Evolutionary conservation across 2,329 filamentous ascomycete genomes (phyloP), one percentile per base, ranked within the genome.

Genomic region (Thyridium curvatum): DNA sequence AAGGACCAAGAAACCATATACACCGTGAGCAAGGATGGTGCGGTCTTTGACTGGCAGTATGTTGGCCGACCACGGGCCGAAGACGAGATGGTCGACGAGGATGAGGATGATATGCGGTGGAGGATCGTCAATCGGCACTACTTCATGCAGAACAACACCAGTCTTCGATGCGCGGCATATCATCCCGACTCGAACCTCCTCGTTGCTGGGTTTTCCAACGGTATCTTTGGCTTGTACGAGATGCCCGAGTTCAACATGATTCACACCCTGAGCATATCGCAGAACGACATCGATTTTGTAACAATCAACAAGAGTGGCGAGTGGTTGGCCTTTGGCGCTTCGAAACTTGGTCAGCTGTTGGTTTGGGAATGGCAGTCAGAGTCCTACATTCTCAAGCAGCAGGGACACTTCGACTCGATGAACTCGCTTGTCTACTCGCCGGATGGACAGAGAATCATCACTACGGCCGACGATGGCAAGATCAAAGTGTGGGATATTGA

Each of bases 331-430:
- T 96, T 98, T 59, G 93, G 91, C 12, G 93, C 94, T 1, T 94
- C 93, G 2, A 94, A 94, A 53, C 74, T 95, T 5, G 94, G 94
- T 1, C 93, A 98, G 58, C 71, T 98, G n/a, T 68, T 98, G 4
- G 93, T 98, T 4, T 98, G 93, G 93, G 93, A 98, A 60, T 98
- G 94, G 90, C 91, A 97, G 58, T 98, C 93, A 0, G 94, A 98
- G 62, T 97, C 91, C 6, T 98, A 98, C 61, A 94, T 98, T 42
- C 70, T 98, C 35, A 98, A 98, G 64, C 93, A 98, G 56, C 93
- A 97, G 61, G 93, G 91, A 0, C 93, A 98, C 62, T 90, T 95
- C 48, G 93, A 98, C 59, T 85, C 88, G 3, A 90, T 97, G 78
- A 97, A 97, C 61, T 78, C 89, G 1, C 71, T 98, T 4, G 84